phyloP scores from a whole-genome alignment of 352 stramenopile genomes.

The Lagenidium giganteum region DNA sequence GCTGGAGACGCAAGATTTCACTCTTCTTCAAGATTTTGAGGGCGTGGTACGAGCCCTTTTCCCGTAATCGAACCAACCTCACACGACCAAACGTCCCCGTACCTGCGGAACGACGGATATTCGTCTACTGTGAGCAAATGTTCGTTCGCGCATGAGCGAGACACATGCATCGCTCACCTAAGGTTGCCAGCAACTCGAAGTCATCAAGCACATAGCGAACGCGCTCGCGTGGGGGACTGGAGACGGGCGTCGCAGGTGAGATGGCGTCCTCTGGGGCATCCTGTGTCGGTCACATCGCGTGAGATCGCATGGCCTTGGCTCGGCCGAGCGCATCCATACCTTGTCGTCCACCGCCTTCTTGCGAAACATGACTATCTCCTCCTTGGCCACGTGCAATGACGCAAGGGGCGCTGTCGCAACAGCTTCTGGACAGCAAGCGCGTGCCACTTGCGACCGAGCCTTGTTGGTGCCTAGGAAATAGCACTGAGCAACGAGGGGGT shows the following conservation, averaged over 20 bases:
- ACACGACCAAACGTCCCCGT: constrained; percentile 89
- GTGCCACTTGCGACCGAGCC: no score
- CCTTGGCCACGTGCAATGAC: no score
- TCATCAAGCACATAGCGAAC: constrained; percentile 48
- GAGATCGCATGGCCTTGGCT: neutral
- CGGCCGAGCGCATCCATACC: constrained; percentile 7
- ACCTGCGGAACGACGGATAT: constrained; percentile 22
- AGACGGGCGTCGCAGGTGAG: constrained; percentile 28
- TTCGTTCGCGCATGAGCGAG: no score
- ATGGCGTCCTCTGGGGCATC: constrained; percentile 44
- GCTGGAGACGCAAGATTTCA: constrained; percentile 85
- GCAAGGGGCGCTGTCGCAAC: no score
- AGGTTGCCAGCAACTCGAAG: constrained; percentile 75
- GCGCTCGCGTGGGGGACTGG: constrained; percentile 19
- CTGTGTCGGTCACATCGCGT: constrained; percentile 4
- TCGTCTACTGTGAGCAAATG: no score
- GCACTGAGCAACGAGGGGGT: no score
- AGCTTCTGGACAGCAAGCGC: no score
- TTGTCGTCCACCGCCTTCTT: constrained; percentile 37
- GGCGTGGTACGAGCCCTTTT: constrained; percentile 59
- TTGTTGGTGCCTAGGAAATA: no score
- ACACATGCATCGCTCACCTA: constrained; percentile 29
- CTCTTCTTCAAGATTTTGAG: constrained; percentile 93
- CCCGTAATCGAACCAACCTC: constrained; percentile 69
- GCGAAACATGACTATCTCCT: constrained; percentile 32